Conservation (phyloP, 2,329 filamentous ascomycete genomes). For the Mycosphaerelloides madeirae region DNA sequence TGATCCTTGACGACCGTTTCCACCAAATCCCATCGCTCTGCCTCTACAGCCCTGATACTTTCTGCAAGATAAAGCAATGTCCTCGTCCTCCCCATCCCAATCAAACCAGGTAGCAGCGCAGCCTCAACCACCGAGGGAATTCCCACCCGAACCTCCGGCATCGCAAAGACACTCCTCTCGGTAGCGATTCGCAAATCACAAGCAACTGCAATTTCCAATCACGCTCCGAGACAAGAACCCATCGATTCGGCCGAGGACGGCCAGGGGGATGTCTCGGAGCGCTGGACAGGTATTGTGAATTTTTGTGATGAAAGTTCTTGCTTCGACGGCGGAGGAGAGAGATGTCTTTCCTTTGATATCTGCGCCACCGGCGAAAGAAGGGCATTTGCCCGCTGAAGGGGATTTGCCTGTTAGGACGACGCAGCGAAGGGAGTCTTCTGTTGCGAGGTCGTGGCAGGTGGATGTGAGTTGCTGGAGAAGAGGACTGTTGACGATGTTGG, state of each 20-base stretch:
- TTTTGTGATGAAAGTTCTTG: conserved; percentile 34
- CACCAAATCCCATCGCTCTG: conserved; percentile 35
- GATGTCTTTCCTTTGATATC: conserved; percentile 28
- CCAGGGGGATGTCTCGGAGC: conserved; percentile 35
- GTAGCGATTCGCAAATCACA: conserved; percentile 38
- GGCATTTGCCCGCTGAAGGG: conserved; percentile 19
- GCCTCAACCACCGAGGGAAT: conserved; percentile 39
- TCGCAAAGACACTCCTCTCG: conserved; percentile 32
- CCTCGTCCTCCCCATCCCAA: conserved; percentile 36
- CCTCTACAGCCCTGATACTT: conserved; percentile 30
- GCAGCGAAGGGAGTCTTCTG: conserved; percentile 16
- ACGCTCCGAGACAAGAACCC: conserved; percentile 37
- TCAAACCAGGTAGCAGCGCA: conserved; percentile 34
- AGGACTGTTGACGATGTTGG: conserved; percentile 24
- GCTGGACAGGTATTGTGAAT: conserved; percentile 33
- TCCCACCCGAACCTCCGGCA: conserved; percentile 38
- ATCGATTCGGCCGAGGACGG: conserved; percentile 37
- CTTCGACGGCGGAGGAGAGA: conserved; percentile 24
- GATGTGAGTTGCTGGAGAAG: conserved; percentile 19
- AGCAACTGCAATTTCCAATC: conserved; percentile 33
- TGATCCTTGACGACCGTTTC: conserved; percentile 32
- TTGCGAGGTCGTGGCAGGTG: conserved; percentile 14
- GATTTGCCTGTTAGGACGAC: conserved; percentile 25
- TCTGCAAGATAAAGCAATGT: conserved; percentile 36
- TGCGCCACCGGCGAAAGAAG: conserved; percentile 29